phyloP scores from a whole-genome alignment of 1,139 yeast species.

The Yamadazyma taylorii region DNA sequence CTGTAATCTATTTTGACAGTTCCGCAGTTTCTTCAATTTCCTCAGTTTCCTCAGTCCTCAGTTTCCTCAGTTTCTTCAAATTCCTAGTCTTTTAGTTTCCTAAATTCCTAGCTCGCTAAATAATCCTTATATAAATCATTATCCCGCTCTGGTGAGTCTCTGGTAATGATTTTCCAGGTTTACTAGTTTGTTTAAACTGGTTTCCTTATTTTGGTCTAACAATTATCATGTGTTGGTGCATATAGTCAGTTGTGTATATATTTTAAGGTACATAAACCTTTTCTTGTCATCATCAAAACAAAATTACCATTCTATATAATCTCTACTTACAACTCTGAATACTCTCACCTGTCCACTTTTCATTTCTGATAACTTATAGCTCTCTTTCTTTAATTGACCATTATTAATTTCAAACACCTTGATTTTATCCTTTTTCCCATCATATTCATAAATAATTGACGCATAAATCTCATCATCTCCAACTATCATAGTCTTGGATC shows the following conservation, averaged over 20 bases:
- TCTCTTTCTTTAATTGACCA: constrained; percentile 58
- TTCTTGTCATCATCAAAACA: not conserved
- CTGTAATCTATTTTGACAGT: too few relatives aligned
- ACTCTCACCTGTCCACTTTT: constrained; percentile 78
- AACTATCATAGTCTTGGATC: constrained; percentile 44
- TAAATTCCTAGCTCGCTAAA: too few relatives aligned
- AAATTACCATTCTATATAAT: constrained; percentile 11
- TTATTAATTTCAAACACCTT: constrained; percentile 66
- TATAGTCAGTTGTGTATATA: constrained; percentile 1
- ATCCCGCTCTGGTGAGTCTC: constrained; percentile 1
- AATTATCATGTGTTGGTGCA: constrained; percentile 1
- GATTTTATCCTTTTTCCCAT: constrained; percentile 70
- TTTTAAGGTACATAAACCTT: too few relatives aligned
- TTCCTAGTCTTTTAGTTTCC: too few relatives aligned
- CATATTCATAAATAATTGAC: constrained; percentile 63
- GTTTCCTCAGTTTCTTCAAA: too few relatives aligned
- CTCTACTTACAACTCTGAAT: constrained; percentile 46
- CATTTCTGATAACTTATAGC: constrained; percentile 70
- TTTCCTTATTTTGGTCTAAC: constrained; percentile 15
- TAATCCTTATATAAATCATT: not conserved
- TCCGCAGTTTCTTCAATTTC: too few relatives aligned
- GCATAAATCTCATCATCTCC: constrained; percentile 38
- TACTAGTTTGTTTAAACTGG: constrained; percentile 5
- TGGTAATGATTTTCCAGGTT: constrained; percentile 3
- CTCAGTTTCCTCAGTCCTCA: too few relatives aligned